Base-by-base conservation (phyloP, 495 filamentous ascomycete genomes). In the Aspergillus wentii region DNA sequence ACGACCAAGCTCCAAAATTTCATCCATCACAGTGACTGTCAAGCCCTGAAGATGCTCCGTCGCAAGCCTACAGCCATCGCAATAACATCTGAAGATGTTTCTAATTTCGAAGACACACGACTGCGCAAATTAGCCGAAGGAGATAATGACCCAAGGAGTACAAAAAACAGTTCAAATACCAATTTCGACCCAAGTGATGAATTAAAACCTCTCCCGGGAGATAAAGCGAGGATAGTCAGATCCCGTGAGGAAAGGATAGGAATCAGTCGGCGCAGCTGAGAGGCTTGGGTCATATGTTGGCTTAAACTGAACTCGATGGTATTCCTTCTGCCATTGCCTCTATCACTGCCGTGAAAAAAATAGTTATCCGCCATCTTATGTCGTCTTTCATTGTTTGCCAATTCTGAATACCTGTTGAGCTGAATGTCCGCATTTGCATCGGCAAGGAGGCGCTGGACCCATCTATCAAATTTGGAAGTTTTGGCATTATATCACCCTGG, bases 61-160 rank as follows among this genome's bases (percentile, higher is more conserved):
- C 81, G 86, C 23, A 80, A 83, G 32, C 82, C 86, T 2, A 94
- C 87, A 4, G 72, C 79, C 18, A 85, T 94, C 44, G 73, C 77
- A 35, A 71, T 94, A 25, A 91, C 86, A 0, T 68, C 80, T 8
- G 86, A 91, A 61, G 87, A 94, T 54, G 60, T 92, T 26, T 73
- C 80, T 17, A 69, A 77, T 29, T 90, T 87, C 60, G 86, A 89
- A 64, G 84, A 91, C 38, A 48, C 58, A 13, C 62, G 62, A 36
- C 48, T 57, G 33, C 62, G 52, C 46, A 62, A 59, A 33, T 25
- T 53, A 17, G 42, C 49, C 22, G 43, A 49, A 15, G 44, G 66
- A 38, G 60, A 51, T 23, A 56, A 50, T 21, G 41, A 43, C 10
- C 37, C 36, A 0, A 43, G 48, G 3, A 34, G 62, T 36, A 30